These are phyloP conservation scores for Collybia nuda DNA, from an alignment of 768 basidiomycete genomes.

Conservation along the genomic window DNA sequence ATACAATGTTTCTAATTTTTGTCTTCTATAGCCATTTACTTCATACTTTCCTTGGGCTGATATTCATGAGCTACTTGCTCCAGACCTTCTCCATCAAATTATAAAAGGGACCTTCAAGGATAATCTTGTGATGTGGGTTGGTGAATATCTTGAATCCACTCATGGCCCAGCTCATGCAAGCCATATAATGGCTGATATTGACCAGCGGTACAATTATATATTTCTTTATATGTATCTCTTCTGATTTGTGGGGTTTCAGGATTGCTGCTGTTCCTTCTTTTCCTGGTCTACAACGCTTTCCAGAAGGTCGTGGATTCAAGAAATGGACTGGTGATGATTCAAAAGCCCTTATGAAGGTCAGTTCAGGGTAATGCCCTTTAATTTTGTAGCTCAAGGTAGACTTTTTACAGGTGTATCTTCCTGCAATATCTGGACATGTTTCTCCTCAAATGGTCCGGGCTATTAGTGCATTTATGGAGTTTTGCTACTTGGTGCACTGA, in stretches of 20 bases:
- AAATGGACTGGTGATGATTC: slow-evolving; percentile 28
- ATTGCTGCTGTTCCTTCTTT: slow-evolving; percentile 6
- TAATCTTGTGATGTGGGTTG: slow-evolving; percentile 32
- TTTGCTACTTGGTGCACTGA: slow-evolving; percentile 18
- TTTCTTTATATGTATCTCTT: too few species aligned
- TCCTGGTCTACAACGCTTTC: slow-evolving; percentile 3
- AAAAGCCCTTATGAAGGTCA: slow-evolving; percentile 30
- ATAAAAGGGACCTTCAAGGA: slow-evolving; percentile 38
- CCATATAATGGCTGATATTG: slow-evolving; percentile 32
- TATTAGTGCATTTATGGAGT: slow-evolving; percentile 19
- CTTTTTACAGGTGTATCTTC: slow-evolving; percentile 19
- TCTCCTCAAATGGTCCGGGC: slow-evolving; percentile 16
- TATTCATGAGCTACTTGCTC: slow-evolving; percentile 25
- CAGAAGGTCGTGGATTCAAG: background rate
- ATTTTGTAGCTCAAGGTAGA: too few species aligned
- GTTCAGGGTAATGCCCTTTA: background rate
- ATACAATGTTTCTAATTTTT: background rate
- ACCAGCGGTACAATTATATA: slow-evolving; percentile 30
- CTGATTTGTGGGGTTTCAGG: too few species aligned
- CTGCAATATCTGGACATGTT: slow-evolving; percentile 21
- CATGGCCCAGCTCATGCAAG: slow-evolving; percentile 13
- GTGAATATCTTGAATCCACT: slow-evolving; percentile 16
- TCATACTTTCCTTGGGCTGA: slow-evolving; percentile 14
- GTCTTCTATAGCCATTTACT: slow-evolving; percentile 8
- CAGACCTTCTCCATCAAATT: slow-evolving; percentile 29